Percentiles rank a stretch among this genome's conserved stretches.
phyloP scores from a whole-genome alignment of 176 grass and related monocot genomes.

The Paspalum vaginatum region DNA sequence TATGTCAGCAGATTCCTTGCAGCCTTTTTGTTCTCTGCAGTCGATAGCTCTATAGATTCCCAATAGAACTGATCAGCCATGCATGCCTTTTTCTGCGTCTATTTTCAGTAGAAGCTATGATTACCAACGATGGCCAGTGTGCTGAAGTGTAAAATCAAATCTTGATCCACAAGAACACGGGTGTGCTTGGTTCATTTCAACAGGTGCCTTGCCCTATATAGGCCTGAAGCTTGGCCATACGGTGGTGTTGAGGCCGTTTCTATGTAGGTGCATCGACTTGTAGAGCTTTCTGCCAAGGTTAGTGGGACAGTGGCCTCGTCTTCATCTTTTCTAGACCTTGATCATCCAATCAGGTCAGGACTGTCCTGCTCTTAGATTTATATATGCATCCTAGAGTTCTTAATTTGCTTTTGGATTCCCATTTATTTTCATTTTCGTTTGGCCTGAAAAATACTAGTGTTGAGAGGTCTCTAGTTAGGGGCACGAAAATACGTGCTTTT shows the following conservation, averaged over 20 bases:
- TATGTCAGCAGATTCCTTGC: constrained; percentile 38
- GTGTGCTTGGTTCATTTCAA: background rate
- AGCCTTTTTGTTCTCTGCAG: constrained; percentile 25
- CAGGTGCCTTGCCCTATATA: background rate
- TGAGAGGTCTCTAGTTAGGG: background rate
- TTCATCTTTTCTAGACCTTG: constrained; percentile 15
- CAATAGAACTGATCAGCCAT: background rate
- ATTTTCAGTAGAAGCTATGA: constrained; percentile 30
- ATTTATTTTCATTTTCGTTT: background rate
- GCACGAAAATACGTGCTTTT: background rate
- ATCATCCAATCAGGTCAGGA: background rate
- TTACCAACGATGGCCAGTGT: background rate
- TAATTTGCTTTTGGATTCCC: background rate
- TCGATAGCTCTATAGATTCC: constrained; percentile 1
- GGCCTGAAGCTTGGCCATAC: background rate
- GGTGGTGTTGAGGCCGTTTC: background rate
- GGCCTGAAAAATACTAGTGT: background rate
- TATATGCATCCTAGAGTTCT: background rate
- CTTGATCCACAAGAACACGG: background rate
- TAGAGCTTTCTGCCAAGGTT: constrained; percentile 15
- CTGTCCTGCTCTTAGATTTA: background rate
- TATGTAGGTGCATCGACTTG: constrained; percentile 6
- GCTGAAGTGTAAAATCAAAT: background rate
- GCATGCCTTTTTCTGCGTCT: background rate
- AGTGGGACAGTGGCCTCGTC: background rate